Percentiles rank a stretch among this genome's conserved stretches.
Conservation (phyloP, 2,329 filamentous ascomycete species). For the Cladosporium cucumerinum region DNA sequence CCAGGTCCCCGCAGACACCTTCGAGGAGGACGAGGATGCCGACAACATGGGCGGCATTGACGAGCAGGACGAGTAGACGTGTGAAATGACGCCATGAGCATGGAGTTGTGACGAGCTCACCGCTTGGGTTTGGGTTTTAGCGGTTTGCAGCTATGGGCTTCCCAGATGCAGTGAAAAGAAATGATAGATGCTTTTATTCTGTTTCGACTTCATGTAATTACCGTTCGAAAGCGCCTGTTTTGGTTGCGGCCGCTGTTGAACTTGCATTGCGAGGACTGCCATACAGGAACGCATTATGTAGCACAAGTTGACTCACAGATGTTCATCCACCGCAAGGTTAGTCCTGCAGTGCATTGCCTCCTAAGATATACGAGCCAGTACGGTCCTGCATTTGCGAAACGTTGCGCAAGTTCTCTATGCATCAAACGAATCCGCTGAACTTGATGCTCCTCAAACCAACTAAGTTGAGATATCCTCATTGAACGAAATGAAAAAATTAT, state of each 20-base stretch:
- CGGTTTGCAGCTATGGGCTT: slow-evolving; percentile 13
- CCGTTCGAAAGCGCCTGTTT: background rate
- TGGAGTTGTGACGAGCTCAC: slow-evolving; percentile 16
- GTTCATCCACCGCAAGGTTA: no score
- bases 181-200: slow-evolving; percentile 15
- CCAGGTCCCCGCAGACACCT: slow-evolving; percentile 79
- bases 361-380: no score
- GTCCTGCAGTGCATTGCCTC: no score
- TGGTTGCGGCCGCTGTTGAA: no score
- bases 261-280: no score
- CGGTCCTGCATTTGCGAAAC: no score
- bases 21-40: slow-evolving; percentile 85
- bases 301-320: no score
- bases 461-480: no score
- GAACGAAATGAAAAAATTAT: background rate
- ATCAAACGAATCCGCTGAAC: no score
- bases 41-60: slow-evolving; percentile 60
- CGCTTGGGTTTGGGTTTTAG: background rate
- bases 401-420: no score
- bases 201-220: background rate
- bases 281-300: no score
- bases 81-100: slow-evolving; percentile 8
- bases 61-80: slow-evolving; percentile 52
- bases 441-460: no score
- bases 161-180: slow-evolving; percentile 11